These are phyloP conservation scores for Ogataea siamensis DNA, from an alignment of 805 yeast genomes.

Conservation along the genomic window DNA sequence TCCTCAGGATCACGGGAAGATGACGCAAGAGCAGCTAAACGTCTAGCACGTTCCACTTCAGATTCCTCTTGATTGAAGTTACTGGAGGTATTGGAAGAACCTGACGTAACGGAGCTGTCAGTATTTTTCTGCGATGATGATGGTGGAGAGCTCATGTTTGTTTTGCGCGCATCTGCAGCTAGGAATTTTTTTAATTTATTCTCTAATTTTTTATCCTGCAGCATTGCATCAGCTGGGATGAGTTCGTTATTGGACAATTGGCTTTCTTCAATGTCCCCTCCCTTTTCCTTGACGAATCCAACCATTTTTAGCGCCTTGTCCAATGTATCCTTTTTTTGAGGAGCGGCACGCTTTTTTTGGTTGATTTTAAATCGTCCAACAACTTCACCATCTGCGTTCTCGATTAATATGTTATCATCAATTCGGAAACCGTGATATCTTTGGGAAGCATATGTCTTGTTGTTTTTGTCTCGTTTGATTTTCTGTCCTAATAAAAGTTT, in stretches of 20 bases:
- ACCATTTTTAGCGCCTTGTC: slow-evolving; percentile 26
- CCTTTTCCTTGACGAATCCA: slow-evolving; percentile 25
- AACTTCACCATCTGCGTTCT: slow-evolving; percentile 89
- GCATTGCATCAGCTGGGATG: slow-evolving; percentile 19
- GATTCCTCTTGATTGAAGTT: slow-evolving; percentile 18
- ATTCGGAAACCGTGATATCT: slow-evolving; percentile 70
- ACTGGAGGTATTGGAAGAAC: neutral
- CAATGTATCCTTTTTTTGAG: slow-evolving; percentile 17
- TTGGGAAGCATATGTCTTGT: slow-evolving; percentile 14
- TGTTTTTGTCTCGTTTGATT: slow-evolving; percentile 10
- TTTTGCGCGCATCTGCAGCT: slow-evolving; percentile 24
- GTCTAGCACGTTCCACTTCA: slow-evolving; percentile 29
- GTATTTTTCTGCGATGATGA: neutral
- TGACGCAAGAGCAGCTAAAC: slow-evolving; percentile 30
- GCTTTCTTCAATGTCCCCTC: slow-evolving; percentile 23
- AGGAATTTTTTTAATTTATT: slow-evolving; percentile 27
- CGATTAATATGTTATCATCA: slow-evolving; percentile 76
- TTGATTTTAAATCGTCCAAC: slow-evolving; percentile 78
- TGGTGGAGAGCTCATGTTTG: slow-evolving; percentile 19
- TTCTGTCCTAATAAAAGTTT: slow-evolving; percentile 17
- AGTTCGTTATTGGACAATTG: slow-evolving; percentile 21
- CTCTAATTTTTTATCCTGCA: slow-evolving; percentile 23
- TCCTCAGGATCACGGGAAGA: slow-evolving; percentile 36
- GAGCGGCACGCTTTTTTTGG: slow-evolving; percentile 31
- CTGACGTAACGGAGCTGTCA: slow-evolving; percentile 1